phyloP scores from a whole-genome alignment of 2,329 filamentous ascomycete species.

The Conoideocrella luteorostrata region DNA sequence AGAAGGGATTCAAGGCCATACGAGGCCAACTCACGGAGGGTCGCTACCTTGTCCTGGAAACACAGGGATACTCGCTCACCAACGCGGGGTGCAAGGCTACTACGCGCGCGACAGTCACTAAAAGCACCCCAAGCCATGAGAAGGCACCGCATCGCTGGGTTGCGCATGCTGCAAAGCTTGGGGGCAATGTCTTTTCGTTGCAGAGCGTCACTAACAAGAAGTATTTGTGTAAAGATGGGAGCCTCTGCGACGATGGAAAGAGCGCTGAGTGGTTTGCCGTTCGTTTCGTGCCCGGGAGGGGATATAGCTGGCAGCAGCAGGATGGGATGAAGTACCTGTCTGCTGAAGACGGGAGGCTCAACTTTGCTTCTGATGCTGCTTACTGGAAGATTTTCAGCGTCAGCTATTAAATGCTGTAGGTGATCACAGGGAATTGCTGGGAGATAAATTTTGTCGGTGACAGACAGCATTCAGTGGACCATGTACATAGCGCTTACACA shows the following conservation, averaged over 20 bases:
- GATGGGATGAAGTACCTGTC: slow-evolving; percentile 3
- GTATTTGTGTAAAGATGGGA: slow-evolving; percentile 4
- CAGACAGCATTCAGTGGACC: too few relatives aligned
- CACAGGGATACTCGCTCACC: slow-evolving; percentile 34
- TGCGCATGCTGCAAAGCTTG: background rate
- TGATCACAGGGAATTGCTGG: too few relatives aligned
- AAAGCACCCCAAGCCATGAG: too few relatives aligned
- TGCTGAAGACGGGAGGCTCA: too few relatives aligned
- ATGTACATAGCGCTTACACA: too few relatives aligned
- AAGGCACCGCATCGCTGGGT: background rate
- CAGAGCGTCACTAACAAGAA: slow-evolving; percentile 46
- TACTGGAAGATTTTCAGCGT: too few relatives aligned
- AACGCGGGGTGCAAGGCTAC: background rate
- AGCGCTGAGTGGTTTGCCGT: slow-evolving; percentile 14
- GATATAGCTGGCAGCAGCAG: slow-evolving; percentile 13
- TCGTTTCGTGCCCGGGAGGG: slow-evolving; percentile 13
- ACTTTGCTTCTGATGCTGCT: too few relatives aligned
- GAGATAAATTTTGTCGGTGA: too few relatives aligned
- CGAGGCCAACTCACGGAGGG: slow-evolving; percentile 48
- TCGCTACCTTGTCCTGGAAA: slow-evolving; percentile 46
- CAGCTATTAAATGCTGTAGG: too few relatives aligned
- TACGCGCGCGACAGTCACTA: background rate
- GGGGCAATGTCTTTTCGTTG: slow-evolving; percentile 21
- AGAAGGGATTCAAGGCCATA: slow-evolving; percentile 47
- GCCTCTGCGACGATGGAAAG: background rate